Base-by-base conservation (phyloP, 2,329 filamentous ascomycete species). In the Epichloe aotearoae region DNA sequence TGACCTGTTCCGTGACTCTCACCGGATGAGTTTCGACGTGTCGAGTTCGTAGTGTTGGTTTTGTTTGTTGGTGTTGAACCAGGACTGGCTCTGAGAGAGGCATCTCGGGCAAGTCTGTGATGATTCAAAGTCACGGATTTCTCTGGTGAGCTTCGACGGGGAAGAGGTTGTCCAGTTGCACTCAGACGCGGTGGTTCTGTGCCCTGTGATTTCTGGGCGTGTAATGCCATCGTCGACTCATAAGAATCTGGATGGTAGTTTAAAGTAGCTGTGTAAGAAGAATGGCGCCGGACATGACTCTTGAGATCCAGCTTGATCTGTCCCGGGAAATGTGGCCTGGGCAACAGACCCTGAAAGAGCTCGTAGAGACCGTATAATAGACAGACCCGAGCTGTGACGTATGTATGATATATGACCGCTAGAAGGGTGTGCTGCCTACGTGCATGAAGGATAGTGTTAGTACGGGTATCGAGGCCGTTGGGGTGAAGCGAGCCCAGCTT, bases 121-220 rank as follows among this genome's bases (percentile, higher is more conserved):
- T 76, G 63, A 11, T 62, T 66, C 1, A 77, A 58, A 0, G 75
- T 76, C 3, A 75, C 63, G 4, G 75, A 77, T 33, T 70, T 68
- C 41, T 67, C 66, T 12, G 72, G 69, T 4, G 69, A 68, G 2
- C 66, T 61, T 54, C 74, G 66, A 49, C 74, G 67, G 6, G 72
- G 71, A 14, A 73, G 61, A 37, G 69, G 67, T 40, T 73, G 70
- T 14, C 69, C 67, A 5, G 59, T 63, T 37, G 58, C 41, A 51
- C 62, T 56, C 46, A 56, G 53, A 15, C 59, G 52, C 17, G 57
- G 55, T 15, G 59, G 59, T 47, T 59, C 61, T 41, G 53, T 58
- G 53, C 53, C 58, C 23, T 58, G 59, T 6, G 59, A 54, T 40
- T 48, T 58, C 12, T 33, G 44, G 46, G 58, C 54, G 23, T 55